Base-by-base conservation (phyloP, 495 filamentous ascomycete genomes). In the Aspergillus cavernicola region DNA sequence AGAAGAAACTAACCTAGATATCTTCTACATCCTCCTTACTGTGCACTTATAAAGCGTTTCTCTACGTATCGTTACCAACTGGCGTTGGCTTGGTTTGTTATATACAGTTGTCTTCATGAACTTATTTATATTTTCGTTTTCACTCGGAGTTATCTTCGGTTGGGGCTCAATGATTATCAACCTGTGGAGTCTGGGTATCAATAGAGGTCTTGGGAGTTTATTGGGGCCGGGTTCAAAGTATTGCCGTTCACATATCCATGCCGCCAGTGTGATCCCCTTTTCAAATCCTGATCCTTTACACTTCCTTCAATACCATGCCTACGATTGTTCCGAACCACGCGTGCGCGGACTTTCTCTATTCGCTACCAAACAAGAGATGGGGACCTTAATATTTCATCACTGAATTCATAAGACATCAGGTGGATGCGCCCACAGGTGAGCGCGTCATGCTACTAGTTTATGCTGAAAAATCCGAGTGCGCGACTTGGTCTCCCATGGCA, bases 1-100 rank as follows among this genome's bases (percentile, higher is more conserved):
- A 66, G 15, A 69, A 61, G 43, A 69, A 61, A 7, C 33, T 66
- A 23, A 52, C 37, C 20, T 60, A 36, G 53, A 16, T 28, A 18
- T 33, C 6, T 35, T 15, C 22, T 23, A 33, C 18, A 9, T 3
- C 38, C 16, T 23, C 4, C 23, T 29, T 12, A 8, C 16, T 4
- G 20, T 33, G 16, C 28, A 4, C 20, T 22, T 33, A 12, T 7
- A 16, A 15, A 10, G 20, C 26, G 13, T 35, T 43, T 58, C 38
- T 12, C 8, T 35, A 26, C 2, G 9, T 15, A 23, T 42, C 20
- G 16, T 52, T 49, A 39, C 23, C 46, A 18, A 35, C 36, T 22
- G 44, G 44, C 31, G 44, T 26, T 36, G 18, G n/a, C n/a, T n/a
- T n/a, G 31, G 44, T 15, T 47, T 50, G 19, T 18, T 31, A 6